phyloP scores from a whole-genome alignment of 148 eudicot genomes.

The Cornus florida region DNA sequence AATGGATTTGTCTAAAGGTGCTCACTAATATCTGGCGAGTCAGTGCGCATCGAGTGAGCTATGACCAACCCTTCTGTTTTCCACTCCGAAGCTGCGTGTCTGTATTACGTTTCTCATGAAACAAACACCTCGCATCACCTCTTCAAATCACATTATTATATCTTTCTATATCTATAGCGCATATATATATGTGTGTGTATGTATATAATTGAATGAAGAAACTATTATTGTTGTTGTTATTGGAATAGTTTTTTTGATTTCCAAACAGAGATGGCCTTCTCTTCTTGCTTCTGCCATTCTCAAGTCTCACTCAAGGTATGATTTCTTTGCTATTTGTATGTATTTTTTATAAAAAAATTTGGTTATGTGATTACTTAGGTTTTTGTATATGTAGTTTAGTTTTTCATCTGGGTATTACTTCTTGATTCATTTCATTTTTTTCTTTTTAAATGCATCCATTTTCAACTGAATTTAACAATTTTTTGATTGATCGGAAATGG shows the following conservation, averaged over 20 bases:
- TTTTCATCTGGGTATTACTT: background rate
- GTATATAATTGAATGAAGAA: conserved; percentile 8
- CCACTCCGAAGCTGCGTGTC: background rate
- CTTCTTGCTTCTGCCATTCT: conserved; percentile 43
- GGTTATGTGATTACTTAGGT: background rate
- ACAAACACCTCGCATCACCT: background rate
- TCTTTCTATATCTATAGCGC: background rate
- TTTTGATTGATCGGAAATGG: background rate
- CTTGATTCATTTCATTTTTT: background rate
- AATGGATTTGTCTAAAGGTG: background rate
- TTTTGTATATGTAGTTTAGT: background rate
- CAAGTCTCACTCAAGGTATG: conserved; percentile 44
- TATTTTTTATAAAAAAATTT: background rate
- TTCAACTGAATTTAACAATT: background rate
- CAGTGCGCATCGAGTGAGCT: background rate
- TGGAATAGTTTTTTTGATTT: background rate
- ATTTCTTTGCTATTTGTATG: background rate
- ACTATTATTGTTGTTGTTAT: background rate
- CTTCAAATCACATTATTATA: background rate
- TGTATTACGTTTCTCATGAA: background rate
- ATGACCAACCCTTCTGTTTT: background rate
- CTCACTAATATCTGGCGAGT: background rate
- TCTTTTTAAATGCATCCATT: background rate
- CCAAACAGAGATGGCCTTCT: conserved; percentile 44
- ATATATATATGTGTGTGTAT: background rate